A percentile compares a stretch with the other conserved stretches of the same genome.
Conservation (phyloP, 164 flowering plant species). For the Cinnamomum micranthum region DNA sequence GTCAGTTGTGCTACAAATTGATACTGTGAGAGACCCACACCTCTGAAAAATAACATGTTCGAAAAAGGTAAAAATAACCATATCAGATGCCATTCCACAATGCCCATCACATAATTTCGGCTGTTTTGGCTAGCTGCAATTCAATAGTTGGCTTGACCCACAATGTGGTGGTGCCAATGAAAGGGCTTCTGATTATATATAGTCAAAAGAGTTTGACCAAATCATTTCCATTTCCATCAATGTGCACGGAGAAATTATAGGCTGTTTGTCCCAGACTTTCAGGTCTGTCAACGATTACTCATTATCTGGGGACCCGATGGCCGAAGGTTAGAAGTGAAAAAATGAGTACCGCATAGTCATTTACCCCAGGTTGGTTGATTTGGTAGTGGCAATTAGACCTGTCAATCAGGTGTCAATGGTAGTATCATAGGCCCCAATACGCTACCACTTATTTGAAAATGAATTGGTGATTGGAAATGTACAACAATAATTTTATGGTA, state of each 20-base stretch:
- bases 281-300: too few species aligned
- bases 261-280: too few species aligned
- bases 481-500: too few species aligned
- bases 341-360: too few species aligned
- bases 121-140: neutral
- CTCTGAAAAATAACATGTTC: neutral
- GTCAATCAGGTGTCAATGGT: too few species aligned
- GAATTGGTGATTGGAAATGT: too few species aligned
- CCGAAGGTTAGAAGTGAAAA: too few species aligned
- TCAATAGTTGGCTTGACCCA: neutral
- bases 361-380: too few species aligned
- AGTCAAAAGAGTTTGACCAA: conserved; percentile 1
- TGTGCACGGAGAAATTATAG: neutral
- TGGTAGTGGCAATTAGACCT: too few species aligned
- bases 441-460: too few species aligned
- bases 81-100: neutral
- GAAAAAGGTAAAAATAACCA: neutral
- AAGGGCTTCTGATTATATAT: neutral
- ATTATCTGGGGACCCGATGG: too few species aligned
- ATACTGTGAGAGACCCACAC: neutral
- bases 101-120: neutral
- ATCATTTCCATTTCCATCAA: neutral
- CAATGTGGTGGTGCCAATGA: neutral
- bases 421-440: too few species aligned
- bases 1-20: neutral